Evolutionary conservation across 2,329 filamentous ascomycete genomes (phyloP).

Genomic region (Fusarium solani-melongenae): DNA sequence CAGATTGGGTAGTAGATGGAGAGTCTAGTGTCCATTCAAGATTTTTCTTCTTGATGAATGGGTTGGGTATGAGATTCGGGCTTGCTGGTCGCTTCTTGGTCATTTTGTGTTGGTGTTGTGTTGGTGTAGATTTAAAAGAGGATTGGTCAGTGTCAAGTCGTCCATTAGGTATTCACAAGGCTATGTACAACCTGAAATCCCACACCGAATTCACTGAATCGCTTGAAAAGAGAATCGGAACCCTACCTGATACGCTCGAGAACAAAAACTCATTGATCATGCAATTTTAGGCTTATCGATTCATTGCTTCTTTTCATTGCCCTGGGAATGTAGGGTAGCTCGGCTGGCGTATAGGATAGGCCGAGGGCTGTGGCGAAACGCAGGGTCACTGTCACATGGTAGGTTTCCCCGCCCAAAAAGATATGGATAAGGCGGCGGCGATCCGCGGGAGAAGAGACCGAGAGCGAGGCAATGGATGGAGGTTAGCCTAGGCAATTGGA

Average conservation of each 20-base stretch:
- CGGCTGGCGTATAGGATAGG: background rate
- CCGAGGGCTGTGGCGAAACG: slow-evolving; percentile 22
- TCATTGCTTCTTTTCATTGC: background rate
- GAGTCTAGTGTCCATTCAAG: slow-evolving; percentile 55
- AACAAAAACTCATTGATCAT: background rate
- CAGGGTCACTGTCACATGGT: slow-evolving; percentile 32
- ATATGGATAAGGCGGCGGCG: background rate
- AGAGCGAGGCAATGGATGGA: background rate
- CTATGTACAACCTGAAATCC: background rate
- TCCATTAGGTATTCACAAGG: background rate
- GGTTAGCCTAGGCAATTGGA: background rate
- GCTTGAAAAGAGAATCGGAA: too few relatives aligned
- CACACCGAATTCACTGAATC: background rate
- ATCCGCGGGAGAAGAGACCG: background rate
- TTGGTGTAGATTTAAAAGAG: background rate
- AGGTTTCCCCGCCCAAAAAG: slow-evolving; percentile 1
- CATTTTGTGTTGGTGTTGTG: slow-evolving; percentile 18
- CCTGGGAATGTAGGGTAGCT: background rate
- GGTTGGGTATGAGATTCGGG: slow-evolving; percentile 54
- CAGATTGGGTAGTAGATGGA: background rate
- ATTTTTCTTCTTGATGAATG: slow-evolving; percentile 60
- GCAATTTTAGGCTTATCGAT: too few relatives aligned
- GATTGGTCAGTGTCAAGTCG: background rate
- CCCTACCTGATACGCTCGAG: background rate
- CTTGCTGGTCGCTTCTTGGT: slow-evolving; percentile 46